Base-by-base conservation (phyloP, 495 filamentous ascomycete species). In the Pseudotulostoma volvatum region DNA sequence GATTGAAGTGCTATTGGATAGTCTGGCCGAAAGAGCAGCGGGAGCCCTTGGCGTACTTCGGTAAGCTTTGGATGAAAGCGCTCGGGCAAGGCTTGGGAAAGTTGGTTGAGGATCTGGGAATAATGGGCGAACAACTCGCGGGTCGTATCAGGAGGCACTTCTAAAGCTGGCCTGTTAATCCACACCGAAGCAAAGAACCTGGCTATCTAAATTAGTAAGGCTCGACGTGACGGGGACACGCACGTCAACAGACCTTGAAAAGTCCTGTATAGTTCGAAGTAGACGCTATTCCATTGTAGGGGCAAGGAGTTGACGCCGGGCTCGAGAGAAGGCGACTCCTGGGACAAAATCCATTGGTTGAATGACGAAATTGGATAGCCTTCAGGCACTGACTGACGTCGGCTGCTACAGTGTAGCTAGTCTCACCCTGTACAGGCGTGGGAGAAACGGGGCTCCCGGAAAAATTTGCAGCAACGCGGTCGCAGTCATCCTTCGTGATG, bases 1-100 rank as follows among this genome's bases (percentile, higher is more conserved):
- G 63, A 9, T 52, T 66, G 28, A n/a, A 71, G 61, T 39, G 65
- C 52, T 13, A 63, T 56, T 3, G 48, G 51, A 38, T 60, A 52
- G 7, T 50, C 46, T 18, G 40, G 45, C 5, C 51, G 48, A 42
- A 55, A 51, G 44, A 58, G 44, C 14, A 44, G 40, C 28, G 54
- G 49, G 21, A 62, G 51, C 28, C 44, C 48, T 18, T 47, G 38
- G 32, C 47, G 49, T 21, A 52, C 15, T 20, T 43, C 31, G 20
- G 9, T 32, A 11, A 49, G 18, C 18, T 32, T 31, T 30, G 45
- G 31, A 19, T 18, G 15, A 9, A 48, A 46, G 21, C 44, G 44
- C 14, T n/a, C 16, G 11, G 45, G 45, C 3, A 48, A 38, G 31
- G 16, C 31, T 25, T 31, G 13, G 33, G 23, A 37, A 14, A 45